Evolutionary conservation across 257 asterid species (phyloP).

Genomic region (Solanum acaule): DNA sequence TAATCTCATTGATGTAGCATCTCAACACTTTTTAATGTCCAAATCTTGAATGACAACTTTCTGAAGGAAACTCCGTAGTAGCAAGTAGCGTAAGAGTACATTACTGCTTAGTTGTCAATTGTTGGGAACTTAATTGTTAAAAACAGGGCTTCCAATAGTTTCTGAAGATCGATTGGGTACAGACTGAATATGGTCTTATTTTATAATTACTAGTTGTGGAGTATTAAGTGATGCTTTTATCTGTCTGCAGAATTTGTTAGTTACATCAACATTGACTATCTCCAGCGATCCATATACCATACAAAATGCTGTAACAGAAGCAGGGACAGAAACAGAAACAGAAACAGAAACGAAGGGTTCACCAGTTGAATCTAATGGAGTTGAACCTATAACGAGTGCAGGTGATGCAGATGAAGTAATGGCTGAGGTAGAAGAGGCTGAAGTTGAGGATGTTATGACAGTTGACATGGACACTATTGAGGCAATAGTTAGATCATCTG

Average conservation of each 20-base stretch:
- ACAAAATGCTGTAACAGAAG: conserved; percentile 32
- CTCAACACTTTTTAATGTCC: background rate
- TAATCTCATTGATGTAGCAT: background rate
- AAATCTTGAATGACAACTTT: background rate
- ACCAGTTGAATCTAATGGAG: conserved; percentile 33
- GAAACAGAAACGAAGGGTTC: conserved; percentile 22
- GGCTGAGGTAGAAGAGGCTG: conserved; percentile 67
- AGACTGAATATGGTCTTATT: background rate
- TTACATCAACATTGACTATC: conserved; percentile 54
- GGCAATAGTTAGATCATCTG: conserved; percentile 46
- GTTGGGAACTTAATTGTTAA: background rate
- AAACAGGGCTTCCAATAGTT: background rate
- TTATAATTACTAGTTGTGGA: background rate
- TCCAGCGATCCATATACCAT: conserved; percentile 30
- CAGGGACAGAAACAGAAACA: background rate
- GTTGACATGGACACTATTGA: conserved; percentile 64
- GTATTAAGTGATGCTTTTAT: background rate
- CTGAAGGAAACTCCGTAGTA: background rate
- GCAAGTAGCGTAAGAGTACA: background rate
- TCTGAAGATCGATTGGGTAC: background rate
- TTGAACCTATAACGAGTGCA: conserved; percentile 18
- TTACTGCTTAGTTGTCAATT: background rate
- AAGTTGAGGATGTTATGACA: conserved; percentile 43
- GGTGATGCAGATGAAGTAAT: conserved; percentile 71
- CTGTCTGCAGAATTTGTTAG: conserved; percentile 57